A percentile compares a stretch with the other conserved stretches of the same genome.
phyloP scores from a whole-genome alignment of 345 rosid species.

The Heritiera fomes region DNA sequence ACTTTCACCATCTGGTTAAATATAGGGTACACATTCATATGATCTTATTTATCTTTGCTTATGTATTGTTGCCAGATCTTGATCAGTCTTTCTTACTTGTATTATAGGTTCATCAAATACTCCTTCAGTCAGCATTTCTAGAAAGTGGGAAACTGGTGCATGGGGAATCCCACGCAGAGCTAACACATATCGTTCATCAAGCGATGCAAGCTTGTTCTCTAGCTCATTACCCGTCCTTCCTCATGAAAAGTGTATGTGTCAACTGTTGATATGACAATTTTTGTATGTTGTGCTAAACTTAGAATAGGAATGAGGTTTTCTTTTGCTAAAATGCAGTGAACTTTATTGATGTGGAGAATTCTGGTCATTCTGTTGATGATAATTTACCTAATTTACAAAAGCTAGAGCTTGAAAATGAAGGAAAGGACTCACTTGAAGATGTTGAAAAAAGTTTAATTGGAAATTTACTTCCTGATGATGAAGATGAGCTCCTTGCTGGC shows the following conservation, averaged over 20 bases:
- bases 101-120: constrained; percentile 37
- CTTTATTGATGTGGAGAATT: constrained; percentile 48
- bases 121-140: constrained; percentile 37
- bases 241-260: constrained; percentile 62
- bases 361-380: constrained; percentile 49
- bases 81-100: constrained; percentile 16
- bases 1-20: constrained; percentile 9
- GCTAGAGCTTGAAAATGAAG: constrained; percentile 47
- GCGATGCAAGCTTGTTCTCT: constrained; percentile 78
- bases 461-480: constrained; percentile 73
- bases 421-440: constrained; percentile 51
- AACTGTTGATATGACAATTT: constrained; percentile 17
- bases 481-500: constrained; percentile 86
- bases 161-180: constrained; percentile 54
- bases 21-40: neutral
- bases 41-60: neutral
- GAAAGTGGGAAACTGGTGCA: constrained; percentile 40
- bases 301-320: constrained; percentile 18
- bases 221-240: constrained; percentile 82
- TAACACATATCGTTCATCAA: constrained; percentile 40
- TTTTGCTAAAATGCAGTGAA: constrained; percentile 56
- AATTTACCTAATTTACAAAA: constrained; percentile 49
- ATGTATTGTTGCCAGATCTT: neutral
- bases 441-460: constrained; percentile 52
- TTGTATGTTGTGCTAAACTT: neutral